Evolutionary conservation across 176 grass and related monocot species (phyloP).

Genomic region (Ampelocalamus luodianensis): DNA sequence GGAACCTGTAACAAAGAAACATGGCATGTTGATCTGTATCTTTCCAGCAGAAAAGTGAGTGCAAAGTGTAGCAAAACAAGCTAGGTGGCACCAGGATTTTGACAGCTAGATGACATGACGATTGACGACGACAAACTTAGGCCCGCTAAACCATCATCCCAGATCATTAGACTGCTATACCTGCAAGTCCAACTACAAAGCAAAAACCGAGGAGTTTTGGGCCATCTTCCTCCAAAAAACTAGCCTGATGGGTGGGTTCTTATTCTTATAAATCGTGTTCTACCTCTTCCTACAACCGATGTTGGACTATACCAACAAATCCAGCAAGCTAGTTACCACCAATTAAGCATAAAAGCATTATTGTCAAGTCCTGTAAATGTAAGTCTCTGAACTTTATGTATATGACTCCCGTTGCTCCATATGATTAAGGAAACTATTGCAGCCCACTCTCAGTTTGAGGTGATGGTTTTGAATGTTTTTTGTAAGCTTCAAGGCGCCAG

Average conservation of each 20-base stretch:
- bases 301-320: too few relatives aligned
- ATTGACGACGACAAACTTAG: background rate
- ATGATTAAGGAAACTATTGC: background rate
- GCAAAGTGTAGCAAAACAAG: background rate
- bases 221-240: too few relatives aligned
- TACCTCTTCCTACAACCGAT: too few relatives aligned
- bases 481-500: background rate
- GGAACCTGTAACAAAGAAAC: conserved; percentile 53
- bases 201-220: too few relatives aligned
- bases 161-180: too few relatives aligned
- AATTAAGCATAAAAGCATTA: background rate
- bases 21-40: background rate
- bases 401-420: background rate
- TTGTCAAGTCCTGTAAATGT: background rate
- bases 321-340: background rate
- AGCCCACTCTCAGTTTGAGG: background rate
- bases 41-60: background rate
- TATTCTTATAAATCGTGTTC: too few relatives aligned
- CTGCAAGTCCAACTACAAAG: too few relatives aligned
- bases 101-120: too few relatives aligned
- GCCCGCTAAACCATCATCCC: too few relatives aligned
- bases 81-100: background rate
- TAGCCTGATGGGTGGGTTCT: too few relatives aligned
- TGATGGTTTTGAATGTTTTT: too few relatives aligned
- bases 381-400: background rate